Conservation (phyloP, 495 filamentous ascomycete species). For the Corynascus novoguineensis region DNA sequence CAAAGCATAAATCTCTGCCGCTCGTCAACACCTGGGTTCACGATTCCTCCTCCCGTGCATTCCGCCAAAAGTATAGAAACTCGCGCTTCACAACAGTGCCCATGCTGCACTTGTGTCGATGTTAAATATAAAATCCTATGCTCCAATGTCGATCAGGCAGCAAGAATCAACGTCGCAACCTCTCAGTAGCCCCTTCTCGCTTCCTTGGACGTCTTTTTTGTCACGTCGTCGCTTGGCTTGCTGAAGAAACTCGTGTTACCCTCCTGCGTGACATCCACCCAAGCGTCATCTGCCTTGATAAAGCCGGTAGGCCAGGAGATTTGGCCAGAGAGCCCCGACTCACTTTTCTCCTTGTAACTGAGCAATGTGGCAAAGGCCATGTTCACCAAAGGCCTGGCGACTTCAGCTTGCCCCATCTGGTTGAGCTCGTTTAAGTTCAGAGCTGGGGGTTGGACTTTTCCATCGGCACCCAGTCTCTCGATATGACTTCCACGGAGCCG, state of each 20-base stretch:
- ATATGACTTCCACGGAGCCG: slow-evolving; percentile 13
- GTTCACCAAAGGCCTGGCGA: slow-evolving; percentile 36
- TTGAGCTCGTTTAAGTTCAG: slow-evolving; percentile 30
- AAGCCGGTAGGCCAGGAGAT: slow-evolving; percentile 17
- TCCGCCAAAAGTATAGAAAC: too few species aligned
- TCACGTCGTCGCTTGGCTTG: slow-evolving; percentile 13
- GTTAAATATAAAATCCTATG: background rate
- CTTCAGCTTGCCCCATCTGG: slow-evolving; percentile 27
- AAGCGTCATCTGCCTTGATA: slow-evolving; percentile 17
- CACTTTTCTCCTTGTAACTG: slow-evolving; percentile 20
- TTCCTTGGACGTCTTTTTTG: slow-evolving; percentile 13
- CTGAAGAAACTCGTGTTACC: slow-evolving; percentile 35
- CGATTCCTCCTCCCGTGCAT: background rate
- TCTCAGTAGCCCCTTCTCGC: slow-evolving; percentile 22
- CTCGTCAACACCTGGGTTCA: background rate
- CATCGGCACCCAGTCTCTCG: slow-evolving; percentile 10
- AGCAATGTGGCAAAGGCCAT: slow-evolving; percentile 35
- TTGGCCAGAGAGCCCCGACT: background rate
- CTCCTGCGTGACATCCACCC: slow-evolving; percentile 26
- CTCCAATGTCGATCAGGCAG: background rate
- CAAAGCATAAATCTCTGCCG: background rate
- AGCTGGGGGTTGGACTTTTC: slow-evolving; percentile 12
- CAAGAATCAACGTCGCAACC: too few species aligned
- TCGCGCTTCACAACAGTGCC: background rate
- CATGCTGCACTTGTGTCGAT: too few species aligned